Conservation (phyloP, 1,139 yeast genomes). For the Nematodospora anomalae region DNA sequence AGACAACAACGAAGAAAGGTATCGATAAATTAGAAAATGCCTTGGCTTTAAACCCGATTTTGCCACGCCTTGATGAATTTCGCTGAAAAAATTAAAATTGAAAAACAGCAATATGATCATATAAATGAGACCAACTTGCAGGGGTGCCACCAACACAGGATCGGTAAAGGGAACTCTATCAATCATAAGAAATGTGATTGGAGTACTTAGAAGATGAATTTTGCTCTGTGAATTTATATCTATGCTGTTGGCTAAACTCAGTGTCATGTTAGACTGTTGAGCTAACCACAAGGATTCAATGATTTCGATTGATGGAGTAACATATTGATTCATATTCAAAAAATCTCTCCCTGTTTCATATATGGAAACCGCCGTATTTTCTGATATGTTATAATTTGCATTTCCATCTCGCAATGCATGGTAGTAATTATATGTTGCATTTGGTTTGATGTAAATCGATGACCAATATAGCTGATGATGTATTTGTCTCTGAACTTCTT, state of each 20-base stretch:
- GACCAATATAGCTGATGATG: constrained; percentile 51
- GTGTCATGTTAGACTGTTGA: constrained; percentile 10
- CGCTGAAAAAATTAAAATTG: constrained; percentile 58
- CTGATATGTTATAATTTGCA: constrained; percentile 26
- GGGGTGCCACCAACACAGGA: constrained; percentile 58
- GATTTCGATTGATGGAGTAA: constrained; percentile 11
- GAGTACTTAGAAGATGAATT: constrained; percentile 27
- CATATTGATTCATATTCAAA: constrained; percentile 15
- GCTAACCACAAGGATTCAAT: constrained; percentile 13
- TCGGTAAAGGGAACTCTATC: constrained; percentile 56
- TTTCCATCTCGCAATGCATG: constrained; percentile 30
- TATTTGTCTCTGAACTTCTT: constrained; percentile 33
- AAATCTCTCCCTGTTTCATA: constrained; percentile 49
- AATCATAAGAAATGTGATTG: constrained; percentile 35
- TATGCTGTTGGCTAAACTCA: constrained; percentile 5
- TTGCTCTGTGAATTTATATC: constrained; percentile 17
- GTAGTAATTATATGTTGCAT: constrained; percentile 35
- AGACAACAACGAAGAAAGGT: constrained; percentile 25
- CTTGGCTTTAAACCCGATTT: constrained; percentile 26
- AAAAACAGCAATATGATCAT: constrained; percentile 64
- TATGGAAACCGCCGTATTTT: constrained; percentile 23
- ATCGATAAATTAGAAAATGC: constrained; percentile 35
- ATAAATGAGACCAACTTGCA: constrained; percentile 76
- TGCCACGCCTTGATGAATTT: constrained; percentile 51
- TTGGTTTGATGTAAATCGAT: constrained; percentile 39